Conservation (phyloP, 2,329 filamentous ascomycete genomes). For the Aspergillus japonicus region DNA sequence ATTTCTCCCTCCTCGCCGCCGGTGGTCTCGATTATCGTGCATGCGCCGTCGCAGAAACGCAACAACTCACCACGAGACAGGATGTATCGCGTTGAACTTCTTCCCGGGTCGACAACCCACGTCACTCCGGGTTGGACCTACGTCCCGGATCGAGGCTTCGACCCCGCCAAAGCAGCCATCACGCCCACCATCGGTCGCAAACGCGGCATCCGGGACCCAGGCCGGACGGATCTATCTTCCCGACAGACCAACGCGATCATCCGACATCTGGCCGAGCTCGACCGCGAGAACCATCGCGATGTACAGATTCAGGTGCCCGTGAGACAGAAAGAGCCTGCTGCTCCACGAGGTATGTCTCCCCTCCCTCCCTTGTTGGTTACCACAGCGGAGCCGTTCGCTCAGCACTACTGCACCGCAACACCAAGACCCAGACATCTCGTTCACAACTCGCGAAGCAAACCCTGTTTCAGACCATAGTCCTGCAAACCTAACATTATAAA, state of each 20-base stretch:
- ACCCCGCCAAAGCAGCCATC: conserved; percentile 55
- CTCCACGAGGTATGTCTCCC: conserved; percentile 36
- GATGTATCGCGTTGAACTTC: conserved; percentile 76
- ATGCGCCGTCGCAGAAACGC: background rate
- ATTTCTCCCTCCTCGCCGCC: background rate
- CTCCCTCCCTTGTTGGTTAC: background rate
- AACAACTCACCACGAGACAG: background rate
- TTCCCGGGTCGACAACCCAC: conserved; percentile 68
- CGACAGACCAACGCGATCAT: conserved; percentile 78
- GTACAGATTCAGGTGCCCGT: conserved; percentile 67
- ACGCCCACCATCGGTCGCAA: conserved; percentile 61
- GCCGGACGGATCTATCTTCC: conserved; percentile 68
- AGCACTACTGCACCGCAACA: too few species aligned
- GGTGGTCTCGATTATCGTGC: background rate
- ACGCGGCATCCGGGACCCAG: conserved; percentile 63
- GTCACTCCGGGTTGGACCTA: conserved; percentile 88
- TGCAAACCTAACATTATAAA: background rate
- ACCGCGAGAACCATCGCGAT: conserved; percentile 74
- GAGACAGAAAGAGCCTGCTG: conserved; percentile 50
- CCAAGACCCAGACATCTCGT: background rate
- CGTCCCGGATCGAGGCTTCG: conserved; percentile 70
- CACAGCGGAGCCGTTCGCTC: too few species aligned
- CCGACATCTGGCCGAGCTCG: conserved; percentile 77
- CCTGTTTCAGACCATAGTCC: background rate
- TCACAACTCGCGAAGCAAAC: background rate